A percentile compares a stretch with the other conserved stretches of the same genome.
Evolutionary conservation across 129 eudicot genomes (phyloP).

Genomic region (Dittrichia graveolens): DNA sequence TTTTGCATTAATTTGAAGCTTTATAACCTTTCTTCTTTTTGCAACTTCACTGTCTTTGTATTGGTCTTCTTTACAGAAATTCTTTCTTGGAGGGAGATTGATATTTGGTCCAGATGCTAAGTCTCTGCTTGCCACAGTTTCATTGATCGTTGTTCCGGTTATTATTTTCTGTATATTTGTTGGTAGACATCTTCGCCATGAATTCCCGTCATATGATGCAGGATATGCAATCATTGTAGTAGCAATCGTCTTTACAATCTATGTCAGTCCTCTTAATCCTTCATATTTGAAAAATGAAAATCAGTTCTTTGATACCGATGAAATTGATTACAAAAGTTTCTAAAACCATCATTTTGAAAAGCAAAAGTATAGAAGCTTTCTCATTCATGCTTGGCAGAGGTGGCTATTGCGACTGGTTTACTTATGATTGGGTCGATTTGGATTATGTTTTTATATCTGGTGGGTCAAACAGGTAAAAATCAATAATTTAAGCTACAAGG

Average conservation of each 20-base stretch:
- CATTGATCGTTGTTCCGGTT: constrained; percentile 68
- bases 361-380: not conserved
- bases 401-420: not conserved
- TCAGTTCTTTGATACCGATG: not conserved
- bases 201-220: constrained; percentile 69
- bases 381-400: not conserved
- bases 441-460: not conserved
- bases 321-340: not conserved
- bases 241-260: constrained; percentile 69
- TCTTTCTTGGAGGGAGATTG: constrained; percentile 80
- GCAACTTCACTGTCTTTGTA: not conserved
- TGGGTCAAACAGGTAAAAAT: not conserved
- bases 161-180: constrained; percentile 74
- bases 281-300: not conserved
- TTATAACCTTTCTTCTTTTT: not conserved
- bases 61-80: constrained; percentile 52
- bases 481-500: not conserved
- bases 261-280: constrained; percentile 53
- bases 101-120: constrained; percentile 97
- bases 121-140: constrained; percentile 65
- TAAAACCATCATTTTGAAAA: not conserved
- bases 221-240: constrained; percentile 81
- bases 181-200: constrained; percentile 84
- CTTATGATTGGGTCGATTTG: not conserved
- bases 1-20: not conserved